Conservation (phyloP, 2,329 filamentous ascomycete genomes). For the Calonectria multiphialidica region DNA sequence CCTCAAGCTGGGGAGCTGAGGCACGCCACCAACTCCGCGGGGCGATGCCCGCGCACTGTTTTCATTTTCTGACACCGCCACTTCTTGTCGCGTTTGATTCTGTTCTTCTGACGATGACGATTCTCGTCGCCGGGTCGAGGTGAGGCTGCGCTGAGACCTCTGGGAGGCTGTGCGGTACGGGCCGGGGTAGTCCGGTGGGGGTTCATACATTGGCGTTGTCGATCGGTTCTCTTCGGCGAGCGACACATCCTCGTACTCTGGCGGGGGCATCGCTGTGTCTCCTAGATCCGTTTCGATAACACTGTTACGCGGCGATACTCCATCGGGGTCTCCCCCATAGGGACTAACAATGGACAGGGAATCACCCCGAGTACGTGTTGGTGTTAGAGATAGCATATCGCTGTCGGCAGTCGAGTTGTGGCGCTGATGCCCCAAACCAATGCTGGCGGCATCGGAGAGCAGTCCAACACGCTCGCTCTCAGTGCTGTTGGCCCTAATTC, state of each 20-base stretch:
- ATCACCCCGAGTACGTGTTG: conserved; percentile 53
- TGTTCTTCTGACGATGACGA: conserved; percentile 12
- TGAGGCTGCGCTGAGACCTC: conserved; percentile 26
- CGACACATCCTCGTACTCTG: conserved; percentile 66
- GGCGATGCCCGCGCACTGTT: conserved; percentile 11
- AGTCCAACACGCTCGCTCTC: conserved; percentile 81
- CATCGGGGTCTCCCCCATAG: conserved; percentile 51
- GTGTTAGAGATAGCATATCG: conserved; percentile 55
- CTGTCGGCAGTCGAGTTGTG: conserved; percentile 65
- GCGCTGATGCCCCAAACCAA: conserved; percentile 56
- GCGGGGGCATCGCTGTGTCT: conserved; percentile 62
- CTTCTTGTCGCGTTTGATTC: conserved; percentile 30
- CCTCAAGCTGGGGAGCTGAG: conserved; percentile 66
- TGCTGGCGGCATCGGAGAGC: conserved; percentile 78
- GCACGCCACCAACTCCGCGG: conserved; percentile 54
- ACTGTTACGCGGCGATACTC: conserved; percentile 59
- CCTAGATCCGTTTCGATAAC: conserved; percentile 64
- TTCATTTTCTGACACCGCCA: conserved; percentile 22
- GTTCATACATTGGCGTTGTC: conserved; percentile 58
- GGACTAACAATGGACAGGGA: conserved; percentile 49
- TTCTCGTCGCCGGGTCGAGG: background rate
- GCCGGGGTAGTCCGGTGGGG: conserved; percentile 65
- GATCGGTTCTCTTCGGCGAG: conserved; percentile 56
- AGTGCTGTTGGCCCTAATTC: conserved; percentile 78
- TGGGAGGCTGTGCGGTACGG: conserved; percentile 47